Evolutionary conservation across 495 filamentous ascomycete genomes (phyloP).

Genomic region (Glonium stellatum): DNA sequence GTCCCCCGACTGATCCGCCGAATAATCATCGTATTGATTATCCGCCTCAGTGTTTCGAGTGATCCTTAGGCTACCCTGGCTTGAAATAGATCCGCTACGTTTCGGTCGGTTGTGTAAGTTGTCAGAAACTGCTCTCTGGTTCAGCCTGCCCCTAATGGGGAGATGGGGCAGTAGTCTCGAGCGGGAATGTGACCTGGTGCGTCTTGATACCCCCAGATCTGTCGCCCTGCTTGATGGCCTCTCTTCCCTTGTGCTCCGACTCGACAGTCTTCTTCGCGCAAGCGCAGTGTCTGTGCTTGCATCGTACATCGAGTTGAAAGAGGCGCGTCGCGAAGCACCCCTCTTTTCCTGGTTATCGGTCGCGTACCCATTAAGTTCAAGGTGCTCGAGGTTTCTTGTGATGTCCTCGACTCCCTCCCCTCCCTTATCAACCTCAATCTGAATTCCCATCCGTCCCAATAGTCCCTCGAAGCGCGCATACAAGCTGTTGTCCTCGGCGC

Average conservation of each 20-base stretch:
- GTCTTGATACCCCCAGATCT: background rate
- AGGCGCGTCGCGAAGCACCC: slow-evolving; percentile 42
- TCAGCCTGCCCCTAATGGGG: slow-evolving; percentile 23
- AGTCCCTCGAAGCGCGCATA: slow-evolving; percentile 61
- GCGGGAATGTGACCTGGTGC: slow-evolving; percentile 8
- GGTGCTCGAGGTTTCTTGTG: slow-evolving; percentile 27
- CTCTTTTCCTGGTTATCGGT: slow-evolving; percentile 14
- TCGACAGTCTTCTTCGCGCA: slow-evolving; percentile 41
- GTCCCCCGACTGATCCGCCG: slow-evolving; percentile 20
- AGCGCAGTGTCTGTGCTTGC: slow-evolving; percentile 31
- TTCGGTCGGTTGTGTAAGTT: slow-evolving; percentile 4
- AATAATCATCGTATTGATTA: slow-evolving; percentile 6
- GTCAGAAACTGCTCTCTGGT: slow-evolving; percentile 4
- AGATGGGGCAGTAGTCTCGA: slow-evolving; percentile 9
- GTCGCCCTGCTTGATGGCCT: slow-evolving; percentile 34
- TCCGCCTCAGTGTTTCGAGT: background rate
- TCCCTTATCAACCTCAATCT: slow-evolving; percentile 52
- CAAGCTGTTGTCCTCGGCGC: slow-evolving; percentile 38
- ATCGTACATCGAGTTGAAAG: slow-evolving; percentile 52
- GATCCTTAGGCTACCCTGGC: slow-evolving; percentile 18
- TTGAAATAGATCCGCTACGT: slow-evolving; percentile 18
- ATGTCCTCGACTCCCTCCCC: slow-evolving; percentile 36
- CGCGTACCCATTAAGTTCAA: background rate
- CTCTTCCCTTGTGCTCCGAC: slow-evolving; percentile 34
- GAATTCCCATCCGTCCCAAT: slow-evolving; percentile 59